Base-by-base conservation (phyloP, 768 basidiomycete genomes). In the Hortiboletus campestris region DNA sequence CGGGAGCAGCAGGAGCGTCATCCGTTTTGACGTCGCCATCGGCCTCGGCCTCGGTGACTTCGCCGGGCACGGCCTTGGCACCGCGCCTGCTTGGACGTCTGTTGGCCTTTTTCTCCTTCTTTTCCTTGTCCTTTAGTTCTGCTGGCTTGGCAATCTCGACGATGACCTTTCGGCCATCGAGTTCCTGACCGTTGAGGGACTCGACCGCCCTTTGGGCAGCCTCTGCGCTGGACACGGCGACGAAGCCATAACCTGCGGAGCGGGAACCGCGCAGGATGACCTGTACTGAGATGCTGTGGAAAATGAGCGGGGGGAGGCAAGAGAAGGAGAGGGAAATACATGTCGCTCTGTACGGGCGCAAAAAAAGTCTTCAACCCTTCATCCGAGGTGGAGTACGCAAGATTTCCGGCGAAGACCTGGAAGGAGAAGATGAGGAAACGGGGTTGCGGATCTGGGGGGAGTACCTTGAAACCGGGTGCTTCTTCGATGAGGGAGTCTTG, bases 331-430 rank as follows among this genome's bases (percentile, higher is more conserved):
- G 67, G 17, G 13, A 84, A 88, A 69, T 80, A 95, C 94, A 95
- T 86, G 75, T 92, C 91, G 79, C 77, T 83, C 75, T 83, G 80
- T 70, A 92, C 86, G 71, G 89, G 88, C 75, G 81, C 88, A 81
- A 95, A 96, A 82, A 96, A 89, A 75, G 89, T 78, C 87, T 84
- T 89, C 78, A 96, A 88, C 85, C 90, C 90, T 77, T 92, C 89
- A 81, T 93, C 91, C 80, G 89, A 91, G 64, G 91, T 93, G 70
- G 85, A 80, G 76, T 94, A 96, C 79, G 91, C 85, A 80, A 96
- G 92, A 78, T 96, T 96, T 67, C 94, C 94, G 70, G 87, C 91
- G 75, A 95, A 95, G 79, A 94, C 90, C 92, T 94, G 65, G 20
- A 46, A 47, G 49, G 29, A 36, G 19, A 31, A 42, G 54, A 57